phyloP scores from a whole-genome alignment of 768 basidiomycete species.

The Piloderma croceum region DNA sequence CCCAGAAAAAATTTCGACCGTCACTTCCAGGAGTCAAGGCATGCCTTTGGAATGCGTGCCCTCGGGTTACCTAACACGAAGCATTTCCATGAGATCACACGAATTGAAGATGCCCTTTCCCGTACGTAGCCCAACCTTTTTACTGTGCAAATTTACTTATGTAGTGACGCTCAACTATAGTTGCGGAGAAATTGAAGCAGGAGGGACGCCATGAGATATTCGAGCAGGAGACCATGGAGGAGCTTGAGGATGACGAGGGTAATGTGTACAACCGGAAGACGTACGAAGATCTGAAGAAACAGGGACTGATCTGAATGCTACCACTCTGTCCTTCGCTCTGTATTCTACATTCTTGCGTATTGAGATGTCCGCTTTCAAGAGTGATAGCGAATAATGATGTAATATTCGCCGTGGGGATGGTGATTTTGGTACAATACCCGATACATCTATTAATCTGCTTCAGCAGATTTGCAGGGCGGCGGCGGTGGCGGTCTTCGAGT shows the following conservation, averaged over 20 bases:
- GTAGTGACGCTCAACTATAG: conserved; percentile 39
- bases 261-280: conserved; percentile 98
- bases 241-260: conserved; percentile 96
- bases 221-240: conserved; percentile 93
- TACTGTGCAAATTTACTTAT: conserved; percentile 2
- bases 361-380: conserved; percentile 4
- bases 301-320: conserved; percentile 69
- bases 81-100: conserved; percentile 98
- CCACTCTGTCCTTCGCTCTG: conserved; percentile 10
- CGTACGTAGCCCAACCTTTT: conserved; percentile 46
- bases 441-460: conserved; percentile 2
- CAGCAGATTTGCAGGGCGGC: conserved; percentile 27
- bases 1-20: conserved; percentile 90
- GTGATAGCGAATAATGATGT: too few species aligned
- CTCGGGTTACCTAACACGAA: conserved; percentile 96
- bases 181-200: conserved; percentile 95
- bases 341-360: not conserved
- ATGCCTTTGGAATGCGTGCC: conserved; percentile 97
- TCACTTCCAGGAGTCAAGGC: conserved; percentile 95
- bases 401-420: too few species aligned
- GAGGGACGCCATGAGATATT: conserved; percentile 95
- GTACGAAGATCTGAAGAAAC: conserved; percentile 96
- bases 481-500: conserved; percentile 40
- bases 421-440: conserved; percentile 2
- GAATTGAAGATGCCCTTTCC: conserved; percentile 92